Evolutionary conservation across 306 rosid genomes (phyloP).

Genomic region (Erythrophleum fordii): DNA sequence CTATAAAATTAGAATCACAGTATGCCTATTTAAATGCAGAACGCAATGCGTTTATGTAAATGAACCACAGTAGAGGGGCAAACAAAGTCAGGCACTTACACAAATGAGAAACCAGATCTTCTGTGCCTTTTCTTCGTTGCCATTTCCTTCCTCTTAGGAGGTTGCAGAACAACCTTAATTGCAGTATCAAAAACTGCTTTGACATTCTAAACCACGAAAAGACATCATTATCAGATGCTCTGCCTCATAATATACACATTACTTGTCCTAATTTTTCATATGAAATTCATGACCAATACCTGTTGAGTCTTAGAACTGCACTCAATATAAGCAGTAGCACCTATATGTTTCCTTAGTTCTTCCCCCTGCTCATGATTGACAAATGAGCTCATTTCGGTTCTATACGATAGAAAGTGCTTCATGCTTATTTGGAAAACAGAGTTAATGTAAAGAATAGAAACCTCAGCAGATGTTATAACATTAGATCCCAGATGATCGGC

Average conservation of each 20-base stretch:
- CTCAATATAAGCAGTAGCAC: conserved; percentile 95
- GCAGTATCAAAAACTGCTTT: conserved; percentile 96
- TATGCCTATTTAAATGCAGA: too few relatives aligned
- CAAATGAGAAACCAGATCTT: conserved; percentile 78
- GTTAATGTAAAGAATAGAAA: conserved; percentile 34
- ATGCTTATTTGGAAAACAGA: neutral
- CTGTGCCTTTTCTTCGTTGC: conserved; percentile 70
- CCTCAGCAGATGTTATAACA: conserved; percentile 85
- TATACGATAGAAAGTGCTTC: neutral
- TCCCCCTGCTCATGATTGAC: conserved; percentile 69
- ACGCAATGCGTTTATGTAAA: too few relatives aligned
- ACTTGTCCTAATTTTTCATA: neutral
- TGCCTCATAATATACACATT: neutral
- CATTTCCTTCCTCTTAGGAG: conserved; percentile 90
- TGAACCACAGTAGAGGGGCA: neutral
- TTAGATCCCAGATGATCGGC: conserved; percentile 81
- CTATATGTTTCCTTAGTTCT: conserved; percentile 96
- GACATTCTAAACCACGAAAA: conserved; percentile 73
- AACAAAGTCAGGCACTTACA: conserved; percentile 59
- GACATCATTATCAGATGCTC: conserved; percentile 2
- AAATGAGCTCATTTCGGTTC: conserved; percentile 12
- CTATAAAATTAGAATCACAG: neutral
- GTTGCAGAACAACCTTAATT: conserved; percentile 97
- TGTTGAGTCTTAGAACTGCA: conserved; percentile 99
- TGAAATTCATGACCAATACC: conserved; percentile 47